phyloP scores from a whole-genome alignment of 2,329 filamentous ascomycete species.

The Pezicula neosporulosa region DNA sequence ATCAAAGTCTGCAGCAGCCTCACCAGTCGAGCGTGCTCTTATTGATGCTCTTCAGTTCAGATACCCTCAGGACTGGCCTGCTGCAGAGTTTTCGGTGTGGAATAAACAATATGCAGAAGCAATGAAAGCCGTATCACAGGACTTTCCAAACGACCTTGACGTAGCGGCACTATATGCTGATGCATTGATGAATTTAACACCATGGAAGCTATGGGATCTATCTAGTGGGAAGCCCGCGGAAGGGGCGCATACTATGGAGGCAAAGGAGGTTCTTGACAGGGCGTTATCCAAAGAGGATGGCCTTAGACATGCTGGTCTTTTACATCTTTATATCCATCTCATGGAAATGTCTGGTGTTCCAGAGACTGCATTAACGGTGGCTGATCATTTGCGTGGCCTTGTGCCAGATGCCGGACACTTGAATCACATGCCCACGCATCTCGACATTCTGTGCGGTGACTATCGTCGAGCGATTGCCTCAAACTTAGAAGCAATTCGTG shows the following conservation, averaged over 20 bases:
- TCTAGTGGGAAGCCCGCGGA: slow-evolving; percentile 51
- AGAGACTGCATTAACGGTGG: slow-evolving; percentile 57
- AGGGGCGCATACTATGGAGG: slow-evolving; percentile 54
- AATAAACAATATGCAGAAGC: slow-evolving; percentile 59
- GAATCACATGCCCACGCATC: slow-evolving; percentile 74
- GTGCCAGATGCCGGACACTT: slow-evolving; percentile 69
- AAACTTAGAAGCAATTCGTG: slow-evolving; percentile 62
- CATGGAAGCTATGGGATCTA: slow-evolving; percentile 63
- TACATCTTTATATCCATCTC: slow-evolving; percentile 75
- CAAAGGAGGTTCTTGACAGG: slow-evolving; percentile 53
- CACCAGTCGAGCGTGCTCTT: slow-evolving; percentile 57
- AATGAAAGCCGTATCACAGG: slow-evolving; percentile 51
- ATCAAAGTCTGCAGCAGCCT: slow-evolving; percentile 30
- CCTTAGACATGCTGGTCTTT: slow-evolving; percentile 60
- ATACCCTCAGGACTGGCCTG: slow-evolving; percentile 52
- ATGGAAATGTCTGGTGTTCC: slow-evolving; percentile 73
- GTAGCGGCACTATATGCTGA: slow-evolving; percentile 62
- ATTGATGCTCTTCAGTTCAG: slow-evolving; percentile 58
- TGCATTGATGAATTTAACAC: slow-evolving; percentile 61
- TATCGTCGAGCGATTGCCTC: slow-evolving; percentile 64
- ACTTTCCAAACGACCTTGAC: slow-evolving; percentile 55
- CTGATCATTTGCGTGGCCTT: slow-evolving; percentile 59
- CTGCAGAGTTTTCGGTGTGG: slow-evolving; percentile 47
- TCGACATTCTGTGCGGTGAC: slow-evolving; percentile 71
- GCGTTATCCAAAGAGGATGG: slow-evolving; percentile 49